Evolutionary conservation across 73 alveolate genomes (phyloP).

Genomic region (Stentor coeruleus): DNA sequence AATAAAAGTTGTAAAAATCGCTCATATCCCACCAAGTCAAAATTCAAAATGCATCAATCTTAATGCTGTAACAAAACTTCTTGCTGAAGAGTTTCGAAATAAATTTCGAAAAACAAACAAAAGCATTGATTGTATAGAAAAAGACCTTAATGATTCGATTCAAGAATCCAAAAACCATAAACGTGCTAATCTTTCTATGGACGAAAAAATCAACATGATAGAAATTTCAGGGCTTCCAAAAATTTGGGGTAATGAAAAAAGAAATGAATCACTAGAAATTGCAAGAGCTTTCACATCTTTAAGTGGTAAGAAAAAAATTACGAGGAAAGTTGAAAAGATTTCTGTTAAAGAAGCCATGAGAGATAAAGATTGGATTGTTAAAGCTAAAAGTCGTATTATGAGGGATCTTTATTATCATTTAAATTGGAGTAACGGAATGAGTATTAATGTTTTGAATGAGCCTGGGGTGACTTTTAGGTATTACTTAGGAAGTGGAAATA

Average conservation of each 20-base stretch:
- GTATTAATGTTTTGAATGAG: neutral
- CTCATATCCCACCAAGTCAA: too few relatives aligned
- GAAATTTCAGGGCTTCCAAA: neutral
- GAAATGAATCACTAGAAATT: neutral
- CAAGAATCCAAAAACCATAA: neutral
- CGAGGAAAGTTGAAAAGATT: neutral
- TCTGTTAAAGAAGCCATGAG: conserved; percentile 14
- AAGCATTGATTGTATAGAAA: neutral
- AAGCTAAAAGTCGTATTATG: neutral
- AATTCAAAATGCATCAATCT: neutral
- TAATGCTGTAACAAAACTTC: neutral
- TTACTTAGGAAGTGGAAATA: conserved; percentile 75
- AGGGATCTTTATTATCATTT: neutral
- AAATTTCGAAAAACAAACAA: too few relatives aligned
- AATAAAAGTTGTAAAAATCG: neutral
- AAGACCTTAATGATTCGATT: neutral
- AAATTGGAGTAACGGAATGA: conserved; percentile 10
- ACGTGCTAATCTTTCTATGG: neutral
- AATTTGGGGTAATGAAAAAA: neutral
- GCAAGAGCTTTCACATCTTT: neutral
- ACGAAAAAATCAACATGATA: neutral
- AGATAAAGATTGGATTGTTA: conserved; percentile 1
- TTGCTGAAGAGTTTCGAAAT: neutral
- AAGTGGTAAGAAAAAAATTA: neutral
- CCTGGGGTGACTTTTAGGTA: conserved; percentile 35